Percentiles rank a stretch among this genome's conserved stretches.
Conservation (phyloP, 768 basidiomycete genomes). For the Daedaleopsis nitida region DNA sequence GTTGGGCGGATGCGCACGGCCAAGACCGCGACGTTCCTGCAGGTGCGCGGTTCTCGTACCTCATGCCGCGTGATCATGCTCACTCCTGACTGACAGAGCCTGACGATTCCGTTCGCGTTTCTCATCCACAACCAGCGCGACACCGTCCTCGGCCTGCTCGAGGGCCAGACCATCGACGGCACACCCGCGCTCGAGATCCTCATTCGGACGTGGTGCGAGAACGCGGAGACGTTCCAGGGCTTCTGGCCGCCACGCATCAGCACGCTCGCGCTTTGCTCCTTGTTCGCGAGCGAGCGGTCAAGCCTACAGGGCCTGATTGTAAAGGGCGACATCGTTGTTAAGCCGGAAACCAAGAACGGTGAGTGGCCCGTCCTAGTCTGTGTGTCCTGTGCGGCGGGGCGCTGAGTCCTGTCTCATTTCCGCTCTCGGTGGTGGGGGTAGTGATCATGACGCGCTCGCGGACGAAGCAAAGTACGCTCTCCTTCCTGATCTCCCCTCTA, state of each 20-base stretch:
- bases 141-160: slow-evolving; percentile 75
- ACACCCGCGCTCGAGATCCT: slow-evolving; percentile 80
- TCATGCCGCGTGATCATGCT: not conserved
- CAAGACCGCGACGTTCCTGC: slow-evolving; percentile 88
- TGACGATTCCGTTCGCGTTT: slow-evolving; percentile 93
- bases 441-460: slow-evolving; percentile 97
- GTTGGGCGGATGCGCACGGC: slow-evolving; percentile 78
- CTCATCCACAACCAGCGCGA: slow-evolving; percentile 86
- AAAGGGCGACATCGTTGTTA: slow-evolving; percentile 91
- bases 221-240: slow-evolving; percentile 91
- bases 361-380: slow-evolving; percentile 33
- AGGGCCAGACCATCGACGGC: slow-evolving; percentile 60
- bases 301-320: slow-evolving; percentile 71
- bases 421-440: slow-evolving; percentile 32
- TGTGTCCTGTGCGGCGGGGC: not conserved
- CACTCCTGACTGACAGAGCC: slow-evolving; percentile 51
- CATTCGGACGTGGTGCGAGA: slow-evolving; percentile 94
- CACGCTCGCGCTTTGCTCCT: slow-evolving; percentile 74
- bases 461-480: slow-evolving; percentile 78
- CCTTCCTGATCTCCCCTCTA: not conserved
- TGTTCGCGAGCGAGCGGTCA: slow-evolving; percentile 68
- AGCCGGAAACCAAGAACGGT: slow-evolving; percentile 81
- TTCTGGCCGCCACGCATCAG: slow-evolving; percentile 92
- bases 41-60: slow-evolving; percentile 47
- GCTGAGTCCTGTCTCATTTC: not conserved